These are phyloP conservation scores for Colletotrichum sp. DNA, from an alignment of 2,329 filamentous ascomycete genomes.

Conservation along the genomic window DNA sequence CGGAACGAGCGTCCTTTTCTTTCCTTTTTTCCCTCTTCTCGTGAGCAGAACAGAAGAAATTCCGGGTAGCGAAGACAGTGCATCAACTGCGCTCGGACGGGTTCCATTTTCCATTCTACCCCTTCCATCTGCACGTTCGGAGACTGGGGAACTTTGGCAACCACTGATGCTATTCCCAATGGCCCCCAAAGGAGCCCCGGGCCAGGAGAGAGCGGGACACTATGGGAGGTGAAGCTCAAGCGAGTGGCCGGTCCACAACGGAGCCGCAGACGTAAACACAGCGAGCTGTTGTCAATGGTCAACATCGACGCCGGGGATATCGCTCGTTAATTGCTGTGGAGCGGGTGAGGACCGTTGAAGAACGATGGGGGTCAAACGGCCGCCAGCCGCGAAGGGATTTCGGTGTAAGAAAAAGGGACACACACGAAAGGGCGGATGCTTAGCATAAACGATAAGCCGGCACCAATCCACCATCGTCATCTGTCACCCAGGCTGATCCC, in stretches of 20 bases:
- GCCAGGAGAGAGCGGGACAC: not conserved
- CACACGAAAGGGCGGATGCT: not conserved
- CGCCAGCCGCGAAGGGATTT: not conserved
- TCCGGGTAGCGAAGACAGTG: slow-evolving; percentile 6
- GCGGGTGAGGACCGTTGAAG: slow-evolving; percentile 3
- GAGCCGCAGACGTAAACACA: not conserved
- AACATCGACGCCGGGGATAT: not conserved
- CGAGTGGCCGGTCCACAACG: not conserved
- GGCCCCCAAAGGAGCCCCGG: not conserved
- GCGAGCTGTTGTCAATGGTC: not conserved
- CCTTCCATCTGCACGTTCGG: not conserved
- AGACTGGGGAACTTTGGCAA: not conserved
- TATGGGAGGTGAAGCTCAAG: not conserved
- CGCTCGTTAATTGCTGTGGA: slow-evolving; percentile 9
- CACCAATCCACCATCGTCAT: not conserved
- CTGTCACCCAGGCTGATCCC: slow-evolving; percentile 13
- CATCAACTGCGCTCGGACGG: slow-evolving; percentile 4
- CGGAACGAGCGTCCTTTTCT: not conserved
- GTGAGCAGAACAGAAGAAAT: not conserved
- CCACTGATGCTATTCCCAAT: slow-evolving; percentile 2
- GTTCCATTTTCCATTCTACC: not conserved
- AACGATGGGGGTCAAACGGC: not conserved
- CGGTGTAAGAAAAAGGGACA: not conserved
- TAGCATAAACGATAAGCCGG: slow-evolving; percentile 13
- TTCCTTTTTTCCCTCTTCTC: not conserved